phyloP scores from a whole-genome alignment of 305 asterid species.

The Fraxinus dipetala region DNA sequence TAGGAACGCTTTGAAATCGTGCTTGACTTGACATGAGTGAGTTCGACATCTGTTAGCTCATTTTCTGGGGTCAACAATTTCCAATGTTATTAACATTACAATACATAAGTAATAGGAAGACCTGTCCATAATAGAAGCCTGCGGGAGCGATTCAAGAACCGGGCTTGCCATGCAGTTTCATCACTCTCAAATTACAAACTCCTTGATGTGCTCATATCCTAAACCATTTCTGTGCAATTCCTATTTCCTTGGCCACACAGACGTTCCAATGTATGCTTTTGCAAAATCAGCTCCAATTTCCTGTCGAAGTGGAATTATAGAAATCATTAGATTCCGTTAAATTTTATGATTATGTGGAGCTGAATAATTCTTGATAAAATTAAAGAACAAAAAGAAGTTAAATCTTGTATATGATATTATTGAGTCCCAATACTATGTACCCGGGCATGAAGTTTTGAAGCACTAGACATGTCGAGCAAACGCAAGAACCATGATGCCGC shows the following conservation, averaged over 20 bases:
- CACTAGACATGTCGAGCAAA: neutral
- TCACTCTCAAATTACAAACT: no score
- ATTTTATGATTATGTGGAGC: neutral
- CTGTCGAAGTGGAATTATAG: slow-evolving; percentile 37
- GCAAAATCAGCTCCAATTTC: slow-evolving; percentile 83
- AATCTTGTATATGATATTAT: neutral
- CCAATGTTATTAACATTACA: no score
- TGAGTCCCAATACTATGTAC: neutral
- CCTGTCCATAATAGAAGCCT: no score
- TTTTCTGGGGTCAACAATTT: no score
- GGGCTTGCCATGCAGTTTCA: no score
- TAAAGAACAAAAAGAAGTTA: neutral
- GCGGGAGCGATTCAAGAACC: no score
- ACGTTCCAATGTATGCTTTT: slow-evolving; percentile 82
- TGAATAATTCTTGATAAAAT: no score
- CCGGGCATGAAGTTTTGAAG: neutral
- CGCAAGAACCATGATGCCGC: neutral
- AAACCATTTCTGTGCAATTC: slow-evolving; percentile 75
- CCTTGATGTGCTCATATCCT: no score
- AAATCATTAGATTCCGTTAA: slow-evolving; percentile 13
- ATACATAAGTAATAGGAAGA: no score
- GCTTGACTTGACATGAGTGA: no score
- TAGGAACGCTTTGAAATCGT: no score
- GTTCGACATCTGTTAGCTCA: no score
- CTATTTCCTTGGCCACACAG: slow-evolving; percentile 73